These are phyloP conservation scores for Mycosphaerella sp. DNA, from an alignment of 2,329 filamentous ascomycete species.

Conservation along the genomic window DNA sequence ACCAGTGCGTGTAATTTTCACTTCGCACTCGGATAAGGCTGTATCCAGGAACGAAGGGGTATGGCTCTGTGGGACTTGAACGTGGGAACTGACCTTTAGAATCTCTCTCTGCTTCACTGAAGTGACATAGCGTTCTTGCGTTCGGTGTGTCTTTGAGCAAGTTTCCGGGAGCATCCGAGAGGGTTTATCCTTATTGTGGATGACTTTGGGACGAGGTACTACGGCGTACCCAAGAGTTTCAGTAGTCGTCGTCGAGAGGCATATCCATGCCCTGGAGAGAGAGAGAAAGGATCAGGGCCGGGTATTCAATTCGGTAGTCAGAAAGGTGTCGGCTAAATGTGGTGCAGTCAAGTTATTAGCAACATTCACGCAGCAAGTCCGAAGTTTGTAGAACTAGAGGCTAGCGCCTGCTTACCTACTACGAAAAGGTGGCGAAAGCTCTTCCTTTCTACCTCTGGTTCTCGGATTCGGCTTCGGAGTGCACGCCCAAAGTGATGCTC, in stretches of 20 bases:
- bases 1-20: background rate
- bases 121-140: background rate
- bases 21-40: background rate
- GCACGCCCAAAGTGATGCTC: background rate
- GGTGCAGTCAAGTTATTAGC: background rate
- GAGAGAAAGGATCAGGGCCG: background rate
- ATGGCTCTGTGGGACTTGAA: conserved; percentile 12
- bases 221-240: background rate
- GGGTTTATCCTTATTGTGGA: conserved; percentile 3
- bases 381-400: background rate
- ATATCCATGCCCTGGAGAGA: background rate
- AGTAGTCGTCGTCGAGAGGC: background rate
- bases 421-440: background rate
- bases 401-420: background rate
- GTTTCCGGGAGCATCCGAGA: conserved; percentile 17
- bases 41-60: conserved; percentile 10
- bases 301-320: background rate
- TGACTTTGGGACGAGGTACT: background rate
- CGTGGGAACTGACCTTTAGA: conserved; percentile 19
- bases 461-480: background rate
- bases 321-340: background rate
- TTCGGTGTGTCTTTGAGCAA: conserved; percentile 18
- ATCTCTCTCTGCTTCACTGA: background rate
- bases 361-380: conserved; percentile 1
- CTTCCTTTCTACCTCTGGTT: background rate